Evolutionary conservation across 2,329 filamentous ascomycete species (phyloP).

Genomic region (Fusarium paranaense): DNA sequence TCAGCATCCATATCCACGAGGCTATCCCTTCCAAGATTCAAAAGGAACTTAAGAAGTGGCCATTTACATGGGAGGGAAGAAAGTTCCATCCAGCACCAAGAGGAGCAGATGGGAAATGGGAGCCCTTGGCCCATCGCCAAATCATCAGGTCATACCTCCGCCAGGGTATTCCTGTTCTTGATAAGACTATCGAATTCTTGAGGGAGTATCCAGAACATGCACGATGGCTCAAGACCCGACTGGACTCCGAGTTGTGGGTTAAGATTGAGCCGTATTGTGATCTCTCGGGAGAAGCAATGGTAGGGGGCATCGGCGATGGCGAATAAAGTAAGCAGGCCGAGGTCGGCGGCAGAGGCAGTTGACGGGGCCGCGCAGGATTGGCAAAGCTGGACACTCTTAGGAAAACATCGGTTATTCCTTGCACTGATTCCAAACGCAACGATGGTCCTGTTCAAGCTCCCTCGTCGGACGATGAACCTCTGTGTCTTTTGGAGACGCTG

Average conservation of each 20-base stretch:
- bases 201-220: constrained; percentile 19
- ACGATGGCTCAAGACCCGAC: constrained; percentile 12
- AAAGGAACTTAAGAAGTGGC: constrained; percentile 25
- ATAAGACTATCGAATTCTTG: constrained; percentile 3
- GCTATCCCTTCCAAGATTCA: constrained; percentile 13
- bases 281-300: not conserved
- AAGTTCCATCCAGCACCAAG: constrained; percentile 6
- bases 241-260: constrained; percentile 5
- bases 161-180: not conserved
- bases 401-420: too few relatives aligned
- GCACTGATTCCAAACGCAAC: not conserved
- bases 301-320: not conserved
- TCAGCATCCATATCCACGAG: not conserved
- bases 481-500: not conserved
- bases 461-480: not conserved
- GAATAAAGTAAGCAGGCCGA: not conserved
- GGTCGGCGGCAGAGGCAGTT: not conserved
- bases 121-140: not conserved
- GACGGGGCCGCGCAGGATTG: not conserved
- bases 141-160: constrained; percentile 10
- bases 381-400: not conserved
- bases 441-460: not conserved
- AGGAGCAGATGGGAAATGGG: constrained; percentile 16
- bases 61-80: constrained; percentile 22
- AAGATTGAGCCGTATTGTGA: constrained; percentile 6